These are phyloP conservation scores for Sclerotinia borealis DNA, from an alignment of 2,329 filamentous ascomycete species.

Conservation along the genomic window DNA sequence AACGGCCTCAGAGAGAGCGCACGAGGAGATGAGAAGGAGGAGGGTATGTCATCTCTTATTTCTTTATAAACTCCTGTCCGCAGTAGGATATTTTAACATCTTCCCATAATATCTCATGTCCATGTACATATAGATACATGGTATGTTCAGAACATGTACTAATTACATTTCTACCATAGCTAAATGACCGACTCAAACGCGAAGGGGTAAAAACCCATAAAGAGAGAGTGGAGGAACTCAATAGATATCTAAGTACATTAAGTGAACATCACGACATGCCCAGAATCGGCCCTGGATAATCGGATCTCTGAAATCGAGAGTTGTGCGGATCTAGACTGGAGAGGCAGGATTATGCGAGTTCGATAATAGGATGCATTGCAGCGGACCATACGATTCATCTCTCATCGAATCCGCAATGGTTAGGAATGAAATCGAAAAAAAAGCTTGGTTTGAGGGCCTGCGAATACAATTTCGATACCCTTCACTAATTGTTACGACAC, in stretches of 20 bases:
- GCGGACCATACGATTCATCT: background rate
- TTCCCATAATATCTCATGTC: background rate
- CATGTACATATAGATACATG: background rate
- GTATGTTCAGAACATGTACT: background rate
- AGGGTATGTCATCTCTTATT: conserved; percentile 49
- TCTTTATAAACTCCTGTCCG: background rate
- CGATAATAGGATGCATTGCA: background rate
- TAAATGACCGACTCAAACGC: conserved; percentile 69
- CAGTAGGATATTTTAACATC: too few species aligned
- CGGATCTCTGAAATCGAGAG: background rate
- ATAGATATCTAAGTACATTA: conserved; percentile 83
- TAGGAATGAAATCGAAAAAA: background rate
- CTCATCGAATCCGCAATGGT: background rate
- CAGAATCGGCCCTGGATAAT: conserved; percentile 51
- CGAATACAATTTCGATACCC: background rate
- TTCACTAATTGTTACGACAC: background rate
- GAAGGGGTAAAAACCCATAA: conserved; percentile 96
- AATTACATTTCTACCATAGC: conserved; percentile 40
- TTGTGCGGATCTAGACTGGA: background rate
- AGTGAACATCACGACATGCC: conserved; percentile 98
- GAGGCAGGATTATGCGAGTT: background rate
- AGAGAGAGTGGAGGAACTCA: conserved; percentile 90
- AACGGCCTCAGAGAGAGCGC: conserved; percentile 75
- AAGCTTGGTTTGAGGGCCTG: background rate
- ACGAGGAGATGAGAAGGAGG: conserved; percentile 77